Percentiles rank a stretch among this genome's conserved stretches.
Evolutionary conservation across 1,139 yeast species (phyloP).

Genomic region (Wickerhamomyces sp.): DNA sequence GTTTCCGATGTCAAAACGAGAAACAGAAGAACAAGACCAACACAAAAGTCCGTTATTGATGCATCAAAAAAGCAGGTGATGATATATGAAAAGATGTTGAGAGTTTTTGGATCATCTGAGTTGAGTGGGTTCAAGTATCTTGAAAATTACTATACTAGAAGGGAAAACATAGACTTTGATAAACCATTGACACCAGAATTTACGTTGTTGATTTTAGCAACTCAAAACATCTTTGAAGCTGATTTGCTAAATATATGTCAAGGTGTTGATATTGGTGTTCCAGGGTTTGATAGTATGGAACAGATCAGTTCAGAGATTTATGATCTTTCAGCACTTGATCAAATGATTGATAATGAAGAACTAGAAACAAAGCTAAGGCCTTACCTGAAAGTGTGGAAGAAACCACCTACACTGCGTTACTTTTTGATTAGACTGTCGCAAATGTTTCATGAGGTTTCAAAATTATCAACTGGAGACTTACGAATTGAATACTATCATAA

Average conservation of each 20-base stretch:
- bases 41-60: conserved; percentile 40
- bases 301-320: background rate
- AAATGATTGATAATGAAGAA: conserved; percentile 11
- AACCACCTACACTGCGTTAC: conserved; percentile 51
- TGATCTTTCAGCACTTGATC: conserved; percentile 14
- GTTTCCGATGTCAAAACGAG: conserved; percentile 62
- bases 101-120: conserved; percentile 28
- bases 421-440: conserved; percentile 53
- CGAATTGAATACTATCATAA: conserved; percentile 50
- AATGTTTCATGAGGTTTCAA: conserved; percentile 34
- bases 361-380: conserved; percentile 12
- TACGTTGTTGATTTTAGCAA: conserved; percentile 31
- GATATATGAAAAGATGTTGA: conserved; percentile 46
- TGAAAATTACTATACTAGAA: conserved; percentile 38
- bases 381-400: conserved; percentile 39
- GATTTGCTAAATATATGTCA: conserved; percentile 44
- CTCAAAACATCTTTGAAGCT: conserved; percentile 30
- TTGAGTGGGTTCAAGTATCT: conserved; percentile 32
- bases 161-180: conserved; percentile 42
- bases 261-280: conserved; percentile 42
- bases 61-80: conserved; percentile 53
- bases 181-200: conserved; percentile 39
- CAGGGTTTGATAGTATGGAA: conserved; percentile 31
- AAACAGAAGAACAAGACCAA: conserved; percentile 36
- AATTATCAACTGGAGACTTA: conserved; percentile 33